Conservation (phyloP, 2,329 filamentous ascomycete genomes). For the Fusarium xylarioides region DNA sequence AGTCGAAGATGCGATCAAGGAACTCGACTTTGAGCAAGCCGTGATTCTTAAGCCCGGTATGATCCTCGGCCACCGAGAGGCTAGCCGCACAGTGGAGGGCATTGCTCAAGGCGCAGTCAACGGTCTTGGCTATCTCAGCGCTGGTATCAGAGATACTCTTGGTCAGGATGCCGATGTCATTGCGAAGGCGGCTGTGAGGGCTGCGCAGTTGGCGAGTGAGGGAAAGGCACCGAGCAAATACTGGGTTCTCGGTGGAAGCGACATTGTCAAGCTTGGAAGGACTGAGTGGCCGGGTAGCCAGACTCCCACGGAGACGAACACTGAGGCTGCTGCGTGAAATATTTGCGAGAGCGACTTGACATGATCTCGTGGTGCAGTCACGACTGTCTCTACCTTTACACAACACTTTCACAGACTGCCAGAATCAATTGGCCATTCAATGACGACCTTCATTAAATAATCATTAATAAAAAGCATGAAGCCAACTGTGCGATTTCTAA, state of each 20-base stretch:
- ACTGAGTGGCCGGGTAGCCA: constrained; percentile 60
- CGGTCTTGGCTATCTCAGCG: constrained; percentile 62
- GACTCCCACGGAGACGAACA: constrained; percentile 14
- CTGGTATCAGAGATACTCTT: constrained; percentile 68
- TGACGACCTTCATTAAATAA: background rate
- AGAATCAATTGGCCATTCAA: background rate
- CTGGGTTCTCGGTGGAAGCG: constrained; percentile 67
- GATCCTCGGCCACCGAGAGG: constrained; percentile 76
- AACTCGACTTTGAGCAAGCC: constrained; percentile 77
- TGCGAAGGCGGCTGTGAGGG: constrained; percentile 71
- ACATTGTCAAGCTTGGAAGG: constrained; percentile 74
- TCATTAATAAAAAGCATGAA: background rate
- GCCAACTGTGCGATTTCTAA: background rate
- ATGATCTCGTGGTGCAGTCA: background rate
- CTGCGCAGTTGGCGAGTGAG: constrained; percentile 65
- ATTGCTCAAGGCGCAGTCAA: constrained; percentile 64
- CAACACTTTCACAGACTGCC: background rate
- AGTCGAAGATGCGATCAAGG: constrained; percentile 80
- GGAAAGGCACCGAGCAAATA: constrained; percentile 67
- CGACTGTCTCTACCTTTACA: background rate
- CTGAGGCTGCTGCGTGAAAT: background rate
- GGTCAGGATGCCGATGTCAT: constrained; percentile 81
- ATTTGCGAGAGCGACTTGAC: background rate
- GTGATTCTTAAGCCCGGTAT: constrained; percentile 79
- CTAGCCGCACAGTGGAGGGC: constrained; percentile 67